Evolutionary conservation across 2,329 filamentous ascomycete species (phyloP).

Genomic region (Blumeriella jaapii): DNA sequence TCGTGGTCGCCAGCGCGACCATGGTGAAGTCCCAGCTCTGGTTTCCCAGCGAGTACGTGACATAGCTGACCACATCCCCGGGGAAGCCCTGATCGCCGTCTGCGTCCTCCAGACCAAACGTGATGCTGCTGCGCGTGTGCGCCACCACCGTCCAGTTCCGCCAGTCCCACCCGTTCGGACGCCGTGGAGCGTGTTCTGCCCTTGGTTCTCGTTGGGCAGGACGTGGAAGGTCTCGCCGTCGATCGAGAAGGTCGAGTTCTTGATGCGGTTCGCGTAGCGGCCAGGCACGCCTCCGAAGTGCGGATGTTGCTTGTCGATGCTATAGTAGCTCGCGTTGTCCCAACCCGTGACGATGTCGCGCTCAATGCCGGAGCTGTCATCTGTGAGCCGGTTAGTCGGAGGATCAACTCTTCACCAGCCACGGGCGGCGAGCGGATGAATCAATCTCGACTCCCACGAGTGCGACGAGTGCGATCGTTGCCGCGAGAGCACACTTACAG

Average conservation of each 20-base stretch:
- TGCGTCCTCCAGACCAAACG: slow-evolving; percentile 61
- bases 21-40: slow-evolving; percentile 56
- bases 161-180: slow-evolving; percentile 63
- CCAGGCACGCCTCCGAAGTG: slow-evolving; percentile 65
- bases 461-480: no score
- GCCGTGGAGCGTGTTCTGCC: slow-evolving; percentile 59
- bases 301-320: slow-evolving; percentile 49
- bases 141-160: slow-evolving; percentile 68
- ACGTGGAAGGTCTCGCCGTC: slow-evolving; percentile 51
- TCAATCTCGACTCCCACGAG: no score
- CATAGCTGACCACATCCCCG: slow-evolving; percentile 60
- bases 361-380: slow-evolving; percentile 54
- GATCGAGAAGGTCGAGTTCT: slow-evolving; percentile 61
- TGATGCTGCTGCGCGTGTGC: slow-evolving; percentile 54
- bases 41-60: slow-evolving; percentile 60
- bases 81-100: slow-evolving; percentile 70
- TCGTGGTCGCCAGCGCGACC: slow-evolving; percentile 56
- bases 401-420: no score
- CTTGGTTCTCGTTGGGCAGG: slow-evolving; percentile 52
- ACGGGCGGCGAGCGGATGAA: no score
- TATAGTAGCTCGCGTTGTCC: slow-evolving; percentile 65
- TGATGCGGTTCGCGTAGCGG: slow-evolving; percentile 72
- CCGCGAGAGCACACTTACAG: no score
- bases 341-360: slow-evolving; percentile 64
- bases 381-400: no score